Conservation (phyloP, 768 basidiomycete genomes). For the Pisolithus microcarpus region DNA sequence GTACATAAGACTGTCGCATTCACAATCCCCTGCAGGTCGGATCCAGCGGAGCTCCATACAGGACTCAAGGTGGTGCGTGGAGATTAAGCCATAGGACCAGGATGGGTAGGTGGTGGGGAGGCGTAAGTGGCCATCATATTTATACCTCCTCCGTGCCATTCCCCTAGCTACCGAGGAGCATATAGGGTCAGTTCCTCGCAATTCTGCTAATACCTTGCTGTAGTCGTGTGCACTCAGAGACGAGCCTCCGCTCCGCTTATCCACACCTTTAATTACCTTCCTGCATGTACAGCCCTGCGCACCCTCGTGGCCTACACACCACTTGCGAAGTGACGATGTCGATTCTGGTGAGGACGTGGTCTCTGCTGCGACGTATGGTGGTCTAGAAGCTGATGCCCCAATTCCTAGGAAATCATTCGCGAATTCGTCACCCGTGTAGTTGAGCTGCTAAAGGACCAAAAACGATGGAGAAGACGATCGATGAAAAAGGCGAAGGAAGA, state of each 20-base stretch:
- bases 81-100: not conserved
- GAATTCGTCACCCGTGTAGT: conserved; percentile 18
- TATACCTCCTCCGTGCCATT: not conserved
- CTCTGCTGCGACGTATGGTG: conserved; percentile 4
- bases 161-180: conserved; percentile 1
- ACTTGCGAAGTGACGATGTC: conserved; percentile 19
- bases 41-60: conserved; percentile 1
- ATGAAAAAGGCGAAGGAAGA: not conserved
- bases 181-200: conserved; percentile 9
- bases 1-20: not conserved
- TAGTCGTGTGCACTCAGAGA: conserved; percentile 8
- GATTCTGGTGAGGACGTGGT: conserved; percentile 22
- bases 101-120: not conserved
- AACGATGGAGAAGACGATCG: not conserved
- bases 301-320: conserved; percentile 21
- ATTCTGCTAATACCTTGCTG: conserved; percentile 10
- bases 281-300: conserved; percentile 7
- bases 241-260: conserved; percentile 3
- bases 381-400: conserved; percentile 12
- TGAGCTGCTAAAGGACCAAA: not conserved
- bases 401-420: conserved; percentile 16
- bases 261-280: conserved; percentile 19
- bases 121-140: not conserved
- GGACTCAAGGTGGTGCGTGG: conserved; percentile 2
- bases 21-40: not conserved